These are phyloP conservation scores for Psidium friedrichsthalianum DNA, from an alignment of 345 rosid species.

Conservation along the genomic window DNA sequence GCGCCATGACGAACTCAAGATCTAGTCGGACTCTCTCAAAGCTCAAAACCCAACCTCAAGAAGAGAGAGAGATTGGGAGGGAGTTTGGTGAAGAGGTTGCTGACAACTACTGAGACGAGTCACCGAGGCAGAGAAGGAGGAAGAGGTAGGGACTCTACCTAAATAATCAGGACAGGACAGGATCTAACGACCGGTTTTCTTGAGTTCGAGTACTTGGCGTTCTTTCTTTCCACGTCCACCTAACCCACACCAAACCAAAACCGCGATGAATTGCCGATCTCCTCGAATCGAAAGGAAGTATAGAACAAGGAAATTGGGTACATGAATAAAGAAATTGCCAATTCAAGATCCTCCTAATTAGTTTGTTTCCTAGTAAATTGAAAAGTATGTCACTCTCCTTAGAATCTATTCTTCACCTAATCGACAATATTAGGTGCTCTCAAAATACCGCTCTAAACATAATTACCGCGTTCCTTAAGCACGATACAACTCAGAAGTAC, in stretches of 20 bases:
- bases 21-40: not conserved
- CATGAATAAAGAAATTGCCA: not conserved
- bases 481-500: no score
- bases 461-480: not conserved
- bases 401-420: not conserved
- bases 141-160: not conserved
- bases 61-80: not conserved
- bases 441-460: accelerated
- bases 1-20: not conserved
- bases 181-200: no score
- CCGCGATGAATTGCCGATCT: not conserved
- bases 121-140: not conserved
- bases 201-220: not conserved
- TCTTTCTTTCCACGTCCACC: not conserved
- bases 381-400: not conserved
- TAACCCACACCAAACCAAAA: not conserved
- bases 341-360: not conserved
- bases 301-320: not conserved
- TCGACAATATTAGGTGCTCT: not conserved
- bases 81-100: not conserved
- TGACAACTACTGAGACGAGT: not conserved
- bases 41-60: not conserved
- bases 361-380: not conserved
- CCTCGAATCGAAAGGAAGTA: not conserved
- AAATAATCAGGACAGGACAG: not conserved